Base-by-base conservation (phyloP, 805 yeast species). In the Kregervanrija pseudodelftensis region DNA sequence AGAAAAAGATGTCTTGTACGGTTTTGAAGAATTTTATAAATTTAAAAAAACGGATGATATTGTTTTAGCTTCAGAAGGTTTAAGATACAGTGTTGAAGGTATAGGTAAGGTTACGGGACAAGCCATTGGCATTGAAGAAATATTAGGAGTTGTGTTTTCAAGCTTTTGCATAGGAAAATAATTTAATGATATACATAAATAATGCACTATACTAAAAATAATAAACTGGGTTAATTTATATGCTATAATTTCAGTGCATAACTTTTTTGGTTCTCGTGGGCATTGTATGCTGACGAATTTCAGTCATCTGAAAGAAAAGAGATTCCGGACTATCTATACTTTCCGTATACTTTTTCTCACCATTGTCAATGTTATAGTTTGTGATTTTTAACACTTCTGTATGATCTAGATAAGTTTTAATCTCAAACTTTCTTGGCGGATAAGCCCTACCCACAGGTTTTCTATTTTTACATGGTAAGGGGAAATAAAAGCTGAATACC, bases 91-190 rank as follows among this genome's bases (percentile, higher is more conserved):
- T 1, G 79, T 83, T 14, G 88, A 83, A 11, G 96, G 96, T 0
- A 84, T 93, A 34, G 97, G 97, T 0, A 85, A 82, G 56, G 85
- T 93, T 22, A 90, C 97, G 0, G 99, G 98, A 1, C 85, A 85
- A 35, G 76, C 87, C 0, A 79, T 91, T 11, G 95, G 95, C 0
- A 73, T 90, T 0, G 97, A 93, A 54, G 98, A 93, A 57, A 80
- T 93, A 0, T 67, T 93, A 5, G 96, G 93, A 1, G 91, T 86
- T 1, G 93, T 93, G 0, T 93, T 93, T 58, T 81, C 95, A 2
- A 84, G 80, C 49, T 93, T 93, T 60, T 93, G 99, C 63, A 88
- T 93, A 16, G 99, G 99, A 0, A 91, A 91, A 62, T 91, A 53
- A 48, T 36, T 33, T 36, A 22, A 4, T 22, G 28, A 22, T 22